Percentiles rank a stretch among this genome's conserved stretches.
These are phyloP conservation scores for Comarum palustre DNA, from an alignment of 306 rosid species.

Conservation along the genomic window DNA sequence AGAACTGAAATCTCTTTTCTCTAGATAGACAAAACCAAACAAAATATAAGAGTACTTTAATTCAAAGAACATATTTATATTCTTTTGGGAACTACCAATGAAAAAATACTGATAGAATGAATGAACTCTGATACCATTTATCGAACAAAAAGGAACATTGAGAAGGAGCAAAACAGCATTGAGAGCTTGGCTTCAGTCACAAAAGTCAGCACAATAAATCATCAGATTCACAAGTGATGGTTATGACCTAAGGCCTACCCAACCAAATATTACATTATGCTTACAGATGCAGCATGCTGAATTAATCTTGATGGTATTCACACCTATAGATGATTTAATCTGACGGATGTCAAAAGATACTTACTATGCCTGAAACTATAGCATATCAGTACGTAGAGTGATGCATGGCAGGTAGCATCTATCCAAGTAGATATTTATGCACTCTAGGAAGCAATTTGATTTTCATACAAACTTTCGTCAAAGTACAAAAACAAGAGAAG, in stretches of 20 bases:
- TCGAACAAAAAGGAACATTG: background rate
- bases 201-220: no score
- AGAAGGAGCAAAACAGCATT: no score
- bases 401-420: background rate
- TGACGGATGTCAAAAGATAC: background rate
- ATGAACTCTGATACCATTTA: background rate
- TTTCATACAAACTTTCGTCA: background rate
- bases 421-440: background rate
- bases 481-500: constrained; percentile 7
- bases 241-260: background rate
- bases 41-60: background rate
- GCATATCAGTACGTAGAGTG: background rate
- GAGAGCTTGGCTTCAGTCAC: no score
- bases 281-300: background rate
- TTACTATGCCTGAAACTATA: background rate
- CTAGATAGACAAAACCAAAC: background rate
- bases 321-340: background rate
- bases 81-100: background rate
- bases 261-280: background rate
- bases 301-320: background rate
- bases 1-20: background rate
- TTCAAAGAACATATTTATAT: background rate
- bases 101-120: background rate
- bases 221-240: no score
- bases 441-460: background rate